phyloP scores from a whole-genome alignment of 2,329 filamentous ascomycete species.

The Chrysoporthe austroafricana region DNA sequence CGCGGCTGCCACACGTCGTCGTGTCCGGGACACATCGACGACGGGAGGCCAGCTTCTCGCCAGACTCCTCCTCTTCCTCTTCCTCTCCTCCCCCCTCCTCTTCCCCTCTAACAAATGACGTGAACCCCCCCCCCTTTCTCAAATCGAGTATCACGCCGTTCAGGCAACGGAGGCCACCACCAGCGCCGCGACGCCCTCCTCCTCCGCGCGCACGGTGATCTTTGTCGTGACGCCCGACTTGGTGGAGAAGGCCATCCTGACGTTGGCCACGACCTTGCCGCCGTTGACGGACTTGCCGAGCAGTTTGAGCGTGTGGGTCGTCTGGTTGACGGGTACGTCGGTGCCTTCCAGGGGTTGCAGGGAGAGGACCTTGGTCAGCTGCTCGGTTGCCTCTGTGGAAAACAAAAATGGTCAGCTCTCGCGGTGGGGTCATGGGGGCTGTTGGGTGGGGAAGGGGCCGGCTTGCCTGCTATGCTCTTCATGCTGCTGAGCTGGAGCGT shows the following conservation, averaged over 20 bases:
- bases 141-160: neutral
- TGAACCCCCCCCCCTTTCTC: neutral
- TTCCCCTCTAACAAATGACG: too few species aligned
- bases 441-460: neutral
- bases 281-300: slow-evolving; percentile 94
- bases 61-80: neutral
- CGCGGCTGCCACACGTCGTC: neutral
- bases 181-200: slow-evolving; percentile 84
- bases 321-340: slow-evolving; percentile 84
- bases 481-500: slow-evolving; percentile 85
- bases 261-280: slow-evolving; percentile 82
- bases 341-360: slow-evolving; percentile 94
- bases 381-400: slow-evolving; percentile 83
- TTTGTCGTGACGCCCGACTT: slow-evolving; percentile 96
- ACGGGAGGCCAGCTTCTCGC: neutral
- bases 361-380: slow-evolving; percentile 82
- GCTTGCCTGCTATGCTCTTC: slow-evolving; percentile 88
- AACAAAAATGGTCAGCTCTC: slow-evolving; percentile 14
- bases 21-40: neutral
- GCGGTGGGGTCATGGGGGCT: neutral
- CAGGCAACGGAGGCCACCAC: slow-evolving; percentile 83
- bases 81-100: neutral
- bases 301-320: slow-evolving; percentile 92
- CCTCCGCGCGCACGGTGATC: slow-evolving; percentile 88
- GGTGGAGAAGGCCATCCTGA: slow-evolving; percentile 91